Percentiles rank a stretch among this genome's conserved stretches.
Conservation (phyloP, 2,329 filamentous ascomycete species). For the Aspergillus fischeri region DNA sequence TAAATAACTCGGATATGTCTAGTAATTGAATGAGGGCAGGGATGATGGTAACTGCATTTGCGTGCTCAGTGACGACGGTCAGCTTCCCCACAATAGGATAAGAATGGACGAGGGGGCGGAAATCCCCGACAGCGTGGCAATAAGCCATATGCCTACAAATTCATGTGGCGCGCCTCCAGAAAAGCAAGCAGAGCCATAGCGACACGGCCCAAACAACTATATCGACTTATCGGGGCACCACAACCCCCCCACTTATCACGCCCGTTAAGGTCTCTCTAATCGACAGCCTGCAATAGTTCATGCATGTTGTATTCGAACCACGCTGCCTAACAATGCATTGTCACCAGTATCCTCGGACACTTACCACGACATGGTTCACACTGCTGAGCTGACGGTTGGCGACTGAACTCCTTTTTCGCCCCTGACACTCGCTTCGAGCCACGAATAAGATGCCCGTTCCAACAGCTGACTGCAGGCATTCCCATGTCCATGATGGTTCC, state of each 20-base stretch:
- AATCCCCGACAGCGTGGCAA: not conserved
- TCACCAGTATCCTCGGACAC: not conserved
- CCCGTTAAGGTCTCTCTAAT: not conserved
- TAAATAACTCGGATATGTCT: not conserved
- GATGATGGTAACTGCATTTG: not conserved
- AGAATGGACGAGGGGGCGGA: not conserved
- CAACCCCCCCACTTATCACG: not conserved
- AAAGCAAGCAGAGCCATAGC: not conserved
- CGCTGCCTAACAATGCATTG: not conserved
- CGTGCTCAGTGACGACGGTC: not conserved
- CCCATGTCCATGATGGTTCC: not conserved
- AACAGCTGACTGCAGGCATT: not conserved
- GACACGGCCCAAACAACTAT: not conserved
- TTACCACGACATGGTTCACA: not conserved
- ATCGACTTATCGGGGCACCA: not conserved
- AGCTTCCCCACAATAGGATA: not conserved
- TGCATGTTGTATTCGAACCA: not conserved
- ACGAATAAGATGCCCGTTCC: not conserved
- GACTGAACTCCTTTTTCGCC: not conserved
- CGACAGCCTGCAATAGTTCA: not conserved
- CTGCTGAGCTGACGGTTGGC: not conserved
- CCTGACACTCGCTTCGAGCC: not conserved
- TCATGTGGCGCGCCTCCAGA: not conserved
- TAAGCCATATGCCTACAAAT: not conserved
- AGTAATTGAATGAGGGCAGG: not conserved